Evolutionary conservation across 2,329 filamentous ascomycete species (phyloP), one percentile per base, ranked within the genome.

Genomic region (Plenodomus biglobosus): DNA sequence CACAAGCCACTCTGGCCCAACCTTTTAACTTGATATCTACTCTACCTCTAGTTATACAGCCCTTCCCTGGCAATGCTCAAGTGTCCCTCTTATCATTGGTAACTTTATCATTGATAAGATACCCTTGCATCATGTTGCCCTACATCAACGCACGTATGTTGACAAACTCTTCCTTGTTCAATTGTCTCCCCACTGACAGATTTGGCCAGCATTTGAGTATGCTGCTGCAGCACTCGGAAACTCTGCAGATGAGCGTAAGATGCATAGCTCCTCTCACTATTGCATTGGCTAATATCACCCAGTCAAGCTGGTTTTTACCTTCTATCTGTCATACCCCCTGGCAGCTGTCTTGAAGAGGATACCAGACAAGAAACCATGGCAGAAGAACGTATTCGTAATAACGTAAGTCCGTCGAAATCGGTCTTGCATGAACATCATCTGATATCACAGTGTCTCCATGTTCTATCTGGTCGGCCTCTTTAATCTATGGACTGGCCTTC

Each of bases 391-490:
- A 15, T 97, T 96, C 73, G 90, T 87, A 53, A 86, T 97, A 56
- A 76, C 78, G 88, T 90, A 78, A 48, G 40, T 18, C 10, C n/a
- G 3, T 11, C 27, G 13, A 15, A 3, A 3, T 15, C 8, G 3
- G 8, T 32, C 27, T 3, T 3, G 15, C 3, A 8, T 32, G 27
- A 24, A 24, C 10, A 24, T 7, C 7, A 11, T 15, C 11, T 15
- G 11, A 32, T 1, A 19, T 41, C 10, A 3, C 44, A 90, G 86
- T 21, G 84, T 90, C 15, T 88, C 88, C 3, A 69, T 94, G 19
- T 97, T 99, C 77, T 97, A 96, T 71, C 81, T 99, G 7, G 80
- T 99, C 46, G 94, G 94, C 22, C 81, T 99, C 3, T 99, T 95
- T 73, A 88, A 95, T 66, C 81, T 99, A 40, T 97, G 92, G 92